These are phyloP conservation scores for Rutstroemia sp. DNA, from an alignment of 2,329 filamentous ascomycete species.

Conservation along the genomic window DNA sequence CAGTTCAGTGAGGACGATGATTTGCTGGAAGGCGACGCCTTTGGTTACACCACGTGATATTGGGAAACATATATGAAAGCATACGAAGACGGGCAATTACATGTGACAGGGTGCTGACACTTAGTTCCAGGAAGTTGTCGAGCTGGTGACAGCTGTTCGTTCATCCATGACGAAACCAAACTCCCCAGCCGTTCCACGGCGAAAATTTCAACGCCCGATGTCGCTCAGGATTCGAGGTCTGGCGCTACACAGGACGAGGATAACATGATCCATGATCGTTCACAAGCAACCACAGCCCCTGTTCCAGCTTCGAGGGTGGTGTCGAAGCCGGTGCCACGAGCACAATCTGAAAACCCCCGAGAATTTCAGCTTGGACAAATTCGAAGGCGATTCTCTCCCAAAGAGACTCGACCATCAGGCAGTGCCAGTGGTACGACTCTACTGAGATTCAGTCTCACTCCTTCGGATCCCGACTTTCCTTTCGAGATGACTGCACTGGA, in stretches of 20 bases:
- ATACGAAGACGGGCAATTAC: constrained; percentile 12
- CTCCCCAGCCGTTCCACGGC: constrained; percentile 14
- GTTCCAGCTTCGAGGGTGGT: constrained; percentile 42
- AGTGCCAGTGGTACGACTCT: constrained; percentile 33
- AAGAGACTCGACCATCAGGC: constrained; percentile 30
- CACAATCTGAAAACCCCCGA: constrained; percentile 59
- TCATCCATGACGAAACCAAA: constrained; percentile 36
- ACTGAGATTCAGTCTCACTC: constrained; percentile 57
- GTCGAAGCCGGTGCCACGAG: constrained; percentile 56
- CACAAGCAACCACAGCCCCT: constrained; percentile 28
- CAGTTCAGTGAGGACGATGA: background rate
- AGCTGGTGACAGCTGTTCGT: constrained; percentile 43
- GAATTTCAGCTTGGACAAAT: constrained; percentile 71
- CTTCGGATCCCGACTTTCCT: constrained; percentile 78
- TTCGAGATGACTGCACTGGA: constrained; percentile 65
- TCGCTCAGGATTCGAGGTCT: constrained; percentile 10
- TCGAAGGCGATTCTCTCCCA: constrained; percentile 53
- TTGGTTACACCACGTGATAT: constrained; percentile 24
- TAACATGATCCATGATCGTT: constrained; percentile 23
- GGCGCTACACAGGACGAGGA: constrained; percentile 3
- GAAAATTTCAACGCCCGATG: constrained; percentile 11
- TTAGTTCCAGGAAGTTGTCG: constrained; percentile 38
- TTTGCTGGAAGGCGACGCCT: constrained; percentile 9
- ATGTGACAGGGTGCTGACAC: constrained; percentile 20
- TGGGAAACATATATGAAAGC: constrained; percentile 9